Base-by-base conservation (phyloP, 2,329 filamentous ascomycete species). In the Orbilia ellipsospora region DNA sequence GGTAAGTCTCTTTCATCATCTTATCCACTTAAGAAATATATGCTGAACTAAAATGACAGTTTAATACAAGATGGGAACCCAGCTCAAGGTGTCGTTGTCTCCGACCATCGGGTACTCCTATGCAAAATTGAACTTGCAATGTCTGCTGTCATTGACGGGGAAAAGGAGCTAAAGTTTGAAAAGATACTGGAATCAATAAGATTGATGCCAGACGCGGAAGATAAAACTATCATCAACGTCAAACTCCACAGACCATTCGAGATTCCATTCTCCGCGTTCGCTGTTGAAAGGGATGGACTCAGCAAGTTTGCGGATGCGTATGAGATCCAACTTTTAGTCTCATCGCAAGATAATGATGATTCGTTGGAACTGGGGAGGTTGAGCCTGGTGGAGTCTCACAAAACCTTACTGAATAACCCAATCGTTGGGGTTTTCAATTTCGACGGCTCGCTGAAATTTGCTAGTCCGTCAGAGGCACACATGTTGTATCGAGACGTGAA, bases 221-320 rank as follows among this genome's bases (percentile, higher is more conserved):
- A 45, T 23, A 16, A 4, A 20, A n/a, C 20, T 16, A 16, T 50
- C 5, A 42, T 55, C 31, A 12, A 28, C 4, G 10, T 70, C n/a
- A 40, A n/a, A 7, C 18, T 31, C 1, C 23, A 44, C 15, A 54
- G 18, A 7, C 57, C 50, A 3, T 63, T 70, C 6, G 51, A 63
- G 51, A 63, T 63, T 13, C 66, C 66, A 36, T 18, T 70, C 18
- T 51, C 40, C 13, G 36, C 51, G 40, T 70, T 70, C n/a, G 51
- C 50, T 12, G 42, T 54, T 7, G 40, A 36, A 55, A 55, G 23
- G 6, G 42, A 40, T 28, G 56, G 40, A 15, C 7, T 1, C 2
- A 2, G 4, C 16, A 31, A 44, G 18, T 50, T 61, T 5, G 44
- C 57, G 6, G 44, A 61, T 13, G 40, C 12, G 2, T 61, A 61